Base-by-base conservation (phyloP, 2,329 filamentous ascomycete genomes). In the Apiospora rasikravindrae region DNA sequence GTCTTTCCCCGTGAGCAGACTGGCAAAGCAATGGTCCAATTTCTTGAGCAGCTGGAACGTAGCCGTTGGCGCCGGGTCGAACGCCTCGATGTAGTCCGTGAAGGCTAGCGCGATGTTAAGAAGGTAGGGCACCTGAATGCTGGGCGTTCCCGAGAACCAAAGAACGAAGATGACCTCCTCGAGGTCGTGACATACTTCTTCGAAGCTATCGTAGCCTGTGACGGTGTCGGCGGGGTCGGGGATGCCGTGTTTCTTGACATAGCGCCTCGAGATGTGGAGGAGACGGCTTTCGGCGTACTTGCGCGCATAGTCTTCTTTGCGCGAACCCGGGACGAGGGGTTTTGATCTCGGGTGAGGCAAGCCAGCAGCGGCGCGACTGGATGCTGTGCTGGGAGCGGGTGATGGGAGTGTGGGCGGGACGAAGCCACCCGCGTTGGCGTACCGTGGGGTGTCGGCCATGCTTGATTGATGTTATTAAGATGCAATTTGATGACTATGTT, bases 111-210 rank as follows among this genome's bases (percentile, higher is more conserved):
- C 94, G 67, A 98, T 84, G 71, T 91, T 93, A 49, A 98, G 89
- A 2, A 98, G 85, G 79, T 96, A 96, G 2, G 95, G 94, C 16
- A 96, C 90, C 82, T 98, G 94, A 11, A 98, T 84, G 70, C 88
- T 89, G 24, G 94, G 94, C 29, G 95, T 98, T 13, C 93, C 94
- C 42, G 92, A 94, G 29, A 94, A 88, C 96, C 96, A 98, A 6
- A 98, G 83, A 10, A 97, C 88, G 80, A 97, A 92, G 22, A 97
- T 83, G 16, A 98, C 80, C 7, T 87, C 86, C 71, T 95, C 93
- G 0, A 97, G 82, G 78, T 98, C 94, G 71, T 85, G 88, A 70
- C 90, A 94, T 5, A 94, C 88, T 78, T 95, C 92, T 69, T 84
- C 86, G 80, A 96, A 93, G 69, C 83, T 89, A 70, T 85, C 81